Evolutionary conservation across 2,329 filamentous ascomycete genomes (phyloP), one percentile per base, ranked within the genome.

Genomic region (Fusarium sp.): DNA sequence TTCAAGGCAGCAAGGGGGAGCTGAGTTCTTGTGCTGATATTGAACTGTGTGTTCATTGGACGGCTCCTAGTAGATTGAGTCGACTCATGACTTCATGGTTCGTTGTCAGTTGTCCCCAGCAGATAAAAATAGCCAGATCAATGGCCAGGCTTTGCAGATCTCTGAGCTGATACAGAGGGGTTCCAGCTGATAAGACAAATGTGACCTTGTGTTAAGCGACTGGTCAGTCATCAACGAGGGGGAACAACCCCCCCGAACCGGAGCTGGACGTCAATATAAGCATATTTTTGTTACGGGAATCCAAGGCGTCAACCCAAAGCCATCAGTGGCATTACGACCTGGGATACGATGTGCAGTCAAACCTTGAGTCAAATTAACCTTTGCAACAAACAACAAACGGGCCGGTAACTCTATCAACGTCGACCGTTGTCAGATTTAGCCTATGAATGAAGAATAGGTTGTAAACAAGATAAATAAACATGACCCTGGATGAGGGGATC

Each of bases 231-330:
- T 32, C 42, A 54, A 44, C 32, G 43, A 60, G 23, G 43, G 40
- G 32, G 32, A 58, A 40, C n/a, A 44, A 40, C 15, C 12, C 15
- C 28, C 32, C 47, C 57, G n/a, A 43, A 32, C 42, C 19, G 42
- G 54, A 50, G 40, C 43, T 43, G n/a, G 42, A 69, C 28, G 49
- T 69, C 49, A 56, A 69, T 35, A 64, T 64, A 69, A 69, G 64
- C 64, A 64, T 64, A 38, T 49, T 42, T 37, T 32, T 56, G 37
- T 56, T 6, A 33, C 30, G 38, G 32, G 32, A 68, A 33, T 30
- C 19, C 9, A n/a, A 50, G 25, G 35, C n/a, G 32, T 43, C 42
- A 50, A 69, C 28, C 49, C 38, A 38, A 44, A 56, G 47, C 49
- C 49, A 35, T 65, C 46, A 59, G 40, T 46, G 38, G 21, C 33